Conservation (phyloP, 495 filamentous ascomycete genomes). For the Neohortaea acidophila region DNA sequence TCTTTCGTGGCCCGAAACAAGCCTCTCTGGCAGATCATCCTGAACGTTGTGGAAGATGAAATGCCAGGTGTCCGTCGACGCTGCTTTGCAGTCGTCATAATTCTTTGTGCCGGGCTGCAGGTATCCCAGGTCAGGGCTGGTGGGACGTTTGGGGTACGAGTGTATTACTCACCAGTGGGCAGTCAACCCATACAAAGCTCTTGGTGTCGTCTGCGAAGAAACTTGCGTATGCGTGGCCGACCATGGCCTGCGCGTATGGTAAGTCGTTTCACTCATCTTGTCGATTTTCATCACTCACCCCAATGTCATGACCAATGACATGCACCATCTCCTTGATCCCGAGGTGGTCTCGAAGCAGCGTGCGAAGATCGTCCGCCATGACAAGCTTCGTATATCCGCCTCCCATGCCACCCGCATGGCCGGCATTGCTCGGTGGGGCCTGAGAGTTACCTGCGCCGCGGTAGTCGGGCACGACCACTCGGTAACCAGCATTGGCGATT, state of each 20-base stretch:
- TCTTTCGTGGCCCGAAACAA: slow-evolving; percentile 29
- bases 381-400: slow-evolving; percentile 28
- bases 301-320: slow-evolving; percentile 35
- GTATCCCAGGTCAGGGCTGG: too few species aligned
- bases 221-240: slow-evolving; percentile 20
- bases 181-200: slow-evolving; percentile 32
- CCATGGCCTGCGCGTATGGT: slow-evolving; percentile 25
- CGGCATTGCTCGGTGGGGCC: slow-evolving; percentile 26
- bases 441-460: slow-evolving; percentile 4
- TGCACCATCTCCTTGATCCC: slow-evolving; percentile 28
- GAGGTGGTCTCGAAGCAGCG: slow-evolving; percentile 19
- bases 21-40: slow-evolving; percentile 28
- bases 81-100: slow-evolving; percentile 19
- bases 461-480: slow-evolving; percentile 11
- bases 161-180: too few species aligned
- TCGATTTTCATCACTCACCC: slow-evolving; percentile 1
- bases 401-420: too few species aligned
- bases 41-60: slow-evolving; percentile 31
- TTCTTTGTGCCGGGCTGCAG: slow-evolving; percentile 28
- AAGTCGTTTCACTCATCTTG: neutral
- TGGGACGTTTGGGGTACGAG: too few species aligned
- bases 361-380: slow-evolving; percentile 27
- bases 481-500: slow-evolving; percentile 8
- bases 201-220: slow-evolving; percentile 23
- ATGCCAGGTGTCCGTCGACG: slow-evolving; percentile 24